These are phyloP conservation scores for Kregervanrija delftensis DNA, from an alignment of 805 yeast species.

Conservation along the genomic window DNA sequence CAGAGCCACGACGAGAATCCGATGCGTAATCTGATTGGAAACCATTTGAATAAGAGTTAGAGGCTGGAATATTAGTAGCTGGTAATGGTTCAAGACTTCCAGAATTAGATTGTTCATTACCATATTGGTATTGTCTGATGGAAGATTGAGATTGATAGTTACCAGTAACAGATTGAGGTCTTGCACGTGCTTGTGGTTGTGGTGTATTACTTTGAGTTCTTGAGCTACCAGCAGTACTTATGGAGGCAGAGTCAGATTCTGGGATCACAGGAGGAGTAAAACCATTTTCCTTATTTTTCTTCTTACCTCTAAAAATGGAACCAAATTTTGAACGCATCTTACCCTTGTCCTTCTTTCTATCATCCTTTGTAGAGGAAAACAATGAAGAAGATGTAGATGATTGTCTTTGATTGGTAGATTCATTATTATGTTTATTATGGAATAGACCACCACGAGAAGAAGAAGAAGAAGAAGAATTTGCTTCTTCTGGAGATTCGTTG, in stretches of 20 bases:
- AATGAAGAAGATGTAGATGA: slow-evolving; percentile 3
- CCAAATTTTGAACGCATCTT: slow-evolving; percentile 66
- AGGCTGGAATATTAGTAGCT: neutral
- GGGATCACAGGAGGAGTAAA: slow-evolving; percentile 19
- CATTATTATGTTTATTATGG: slow-evolving; percentile 8
- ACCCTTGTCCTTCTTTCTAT: slow-evolving; percentile 23
- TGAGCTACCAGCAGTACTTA: slow-evolving; percentile 15
- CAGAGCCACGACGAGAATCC: no score
- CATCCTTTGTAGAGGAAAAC: slow-evolving; percentile 1
- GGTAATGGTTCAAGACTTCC: neutral
- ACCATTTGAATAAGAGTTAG: neutral
- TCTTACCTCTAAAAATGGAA: slow-evolving; percentile 53
- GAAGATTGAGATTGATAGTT: neutral
- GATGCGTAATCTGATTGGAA: neutral
- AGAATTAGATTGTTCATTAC: neutral
- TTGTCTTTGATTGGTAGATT: neutral
- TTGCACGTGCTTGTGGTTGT: slow-evolving; percentile 3
- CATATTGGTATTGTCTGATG: neutral
- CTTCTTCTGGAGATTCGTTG: neutral
- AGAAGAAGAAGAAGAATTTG: slow-evolving; percentile 3
- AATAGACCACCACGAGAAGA: slow-evolving; percentile 7
- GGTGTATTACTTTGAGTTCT: neutral
- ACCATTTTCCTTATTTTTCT: slow-evolving; percentile 41
- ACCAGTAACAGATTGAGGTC: slow-evolving; percentile 9
- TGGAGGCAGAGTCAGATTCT: slow-evolving; percentile 27